Base-by-base conservation (phyloP, 1,139 yeast genomes). In the Candida neerlandica region DNA sequence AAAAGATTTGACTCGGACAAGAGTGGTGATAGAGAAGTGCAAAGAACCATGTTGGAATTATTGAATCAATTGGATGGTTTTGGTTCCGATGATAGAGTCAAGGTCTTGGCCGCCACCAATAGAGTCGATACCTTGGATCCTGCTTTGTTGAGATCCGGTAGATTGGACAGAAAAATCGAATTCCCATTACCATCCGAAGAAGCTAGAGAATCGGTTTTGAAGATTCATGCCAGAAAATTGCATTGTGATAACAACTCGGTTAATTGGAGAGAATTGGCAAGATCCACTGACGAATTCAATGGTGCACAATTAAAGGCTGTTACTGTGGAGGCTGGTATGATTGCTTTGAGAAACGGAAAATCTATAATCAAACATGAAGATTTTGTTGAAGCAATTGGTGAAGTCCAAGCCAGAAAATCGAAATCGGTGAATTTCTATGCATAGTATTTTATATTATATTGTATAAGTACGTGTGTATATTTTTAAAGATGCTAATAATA, bases 321-420 rank as follows among this genome's bases (percentile, higher is more conserved):
- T 27, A 91, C 97, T 7, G 99, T 94, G 19, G 99, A 94, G 70
- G 99, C 99, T 2, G 99, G 99, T 64, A 95, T 94, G 99, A 94
- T 95, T 71, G 99, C 99, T 1, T 80, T 95, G 64, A 84, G 99
- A 71, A 90, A 90, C 62, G 98, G 97, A 23, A 96, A 94, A 70
- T 82, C 89, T 32, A 81, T 86, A 57, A 92, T 95, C 51, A 89
- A 89, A 61, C 99, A 95, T 69, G 99, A 95, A 72, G 99, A 95
- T 72, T 95, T 94, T 65, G 97, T 95, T 18, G 99, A 95, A 66
- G 99, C 97, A 52, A 91, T 94, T 56, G 86, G 97, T 55, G 99
- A 95, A 75, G 99, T 95, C 38, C 99, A 94, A 74, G 97, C 98
- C 48, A 85, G 99, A 76, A 95, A 95, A 80, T 80, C 88, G 51